Evolutionary conservation across 805 yeast genomes (phyloP).

Genomic region (Starmerella potacharoeniae): DNA sequence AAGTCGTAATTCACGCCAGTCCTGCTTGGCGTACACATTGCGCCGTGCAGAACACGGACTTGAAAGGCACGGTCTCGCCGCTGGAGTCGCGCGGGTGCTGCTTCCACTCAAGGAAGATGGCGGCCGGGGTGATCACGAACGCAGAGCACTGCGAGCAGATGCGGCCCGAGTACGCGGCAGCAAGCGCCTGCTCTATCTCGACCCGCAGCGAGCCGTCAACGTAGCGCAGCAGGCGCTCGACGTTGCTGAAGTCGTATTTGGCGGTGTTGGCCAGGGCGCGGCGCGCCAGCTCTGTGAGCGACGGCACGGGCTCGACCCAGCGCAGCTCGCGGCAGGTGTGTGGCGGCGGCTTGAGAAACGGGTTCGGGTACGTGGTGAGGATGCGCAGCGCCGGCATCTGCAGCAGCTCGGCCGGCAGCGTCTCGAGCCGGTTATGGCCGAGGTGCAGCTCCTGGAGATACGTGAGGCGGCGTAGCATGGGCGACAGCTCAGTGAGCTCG

Average conservation of each 20-base stretch:
- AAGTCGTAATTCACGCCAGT: not conserved
- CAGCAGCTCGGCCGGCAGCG: constrained; percentile 30
- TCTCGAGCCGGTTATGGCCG: constrained; percentile 28
- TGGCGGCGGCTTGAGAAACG: constrained; percentile 23
- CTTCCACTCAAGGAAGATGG: constrained; percentile 3
- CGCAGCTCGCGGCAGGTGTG: not conserved
- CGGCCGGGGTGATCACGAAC: constrained; percentile 6
- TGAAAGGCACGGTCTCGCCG: constrained; percentile 11
- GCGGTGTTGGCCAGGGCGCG: constrained; percentile 13
- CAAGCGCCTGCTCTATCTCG: not conserved
- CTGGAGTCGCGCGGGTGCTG: constrained; percentile 9
- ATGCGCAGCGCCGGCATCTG: constrained; percentile 23
- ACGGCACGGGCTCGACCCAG: constrained; percentile 3
- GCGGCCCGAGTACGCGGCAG: constrained; percentile 7
- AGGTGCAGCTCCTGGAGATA: constrained; percentile 29
- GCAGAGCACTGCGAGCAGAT: constrained; percentile 10
- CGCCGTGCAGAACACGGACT: constrained; percentile 6
- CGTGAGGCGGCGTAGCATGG: constrained; percentile 26
- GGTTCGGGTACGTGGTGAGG: constrained; percentile 31
- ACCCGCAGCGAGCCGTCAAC: not conserved
- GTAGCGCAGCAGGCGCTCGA: not conserved
- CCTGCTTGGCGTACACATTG: constrained; percentile 1
- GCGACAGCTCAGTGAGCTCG: constrained; percentile 26
- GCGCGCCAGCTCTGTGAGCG: constrained; percentile 11
- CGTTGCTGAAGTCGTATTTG: not conserved